These are phyloP conservation scores for Pleurotus sapidus DNA, from an alignment of 768 basidiomycete genomes.

Conservation along the genomic window DNA sequence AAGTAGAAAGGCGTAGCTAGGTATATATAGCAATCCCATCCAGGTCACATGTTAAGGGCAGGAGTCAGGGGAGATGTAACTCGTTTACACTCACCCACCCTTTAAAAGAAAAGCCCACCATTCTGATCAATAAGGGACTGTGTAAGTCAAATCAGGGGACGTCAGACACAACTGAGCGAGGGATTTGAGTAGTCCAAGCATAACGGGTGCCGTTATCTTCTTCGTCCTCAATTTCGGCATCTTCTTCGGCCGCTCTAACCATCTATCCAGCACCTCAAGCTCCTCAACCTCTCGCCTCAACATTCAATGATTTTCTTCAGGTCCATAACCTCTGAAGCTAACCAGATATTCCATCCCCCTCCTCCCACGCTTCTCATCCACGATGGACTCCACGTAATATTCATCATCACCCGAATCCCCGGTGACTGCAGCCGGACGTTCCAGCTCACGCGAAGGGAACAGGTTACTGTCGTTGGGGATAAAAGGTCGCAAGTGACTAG, in stretches of 20 bases:
- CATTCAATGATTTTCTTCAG: slow-evolving; percentile 19
- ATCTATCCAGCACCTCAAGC: slow-evolving; percentile 15
- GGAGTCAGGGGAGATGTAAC: background rate
- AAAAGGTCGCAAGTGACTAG: slow-evolving; percentile 20
- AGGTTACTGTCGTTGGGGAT: slow-evolving; percentile 24
- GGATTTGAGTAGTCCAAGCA: too few species aligned
- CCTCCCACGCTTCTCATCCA: slow-evolving; percentile 19
- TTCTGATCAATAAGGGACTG: too few species aligned
- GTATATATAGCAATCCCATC: too few species aligned
- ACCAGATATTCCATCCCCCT: slow-evolving; percentile 24
- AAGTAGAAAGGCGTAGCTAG: too few species aligned
- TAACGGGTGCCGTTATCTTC: too few species aligned
- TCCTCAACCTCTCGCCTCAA: slow-evolving; percentile 18
- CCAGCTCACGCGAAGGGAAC: slow-evolving; percentile 24
- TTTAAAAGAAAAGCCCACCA: too few species aligned
- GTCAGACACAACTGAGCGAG: background rate
- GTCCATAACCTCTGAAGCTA: slow-evolving; percentile 18
- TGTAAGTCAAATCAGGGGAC: background rate
- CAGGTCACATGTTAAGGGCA: too few species aligned
- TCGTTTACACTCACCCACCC: background rate
- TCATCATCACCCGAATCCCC: slow-evolving; percentile 1
- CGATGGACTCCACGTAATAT: slow-evolving; percentile 17
- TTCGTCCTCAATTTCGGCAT: too few species aligned
- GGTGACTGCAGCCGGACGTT: slow-evolving; percentile 17
- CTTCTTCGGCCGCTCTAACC: slow-evolving; percentile 2